Base-by-base conservation (phyloP, 225 moss, liverwort and hornwort species). In the Marchantia paleacea region DNA sequence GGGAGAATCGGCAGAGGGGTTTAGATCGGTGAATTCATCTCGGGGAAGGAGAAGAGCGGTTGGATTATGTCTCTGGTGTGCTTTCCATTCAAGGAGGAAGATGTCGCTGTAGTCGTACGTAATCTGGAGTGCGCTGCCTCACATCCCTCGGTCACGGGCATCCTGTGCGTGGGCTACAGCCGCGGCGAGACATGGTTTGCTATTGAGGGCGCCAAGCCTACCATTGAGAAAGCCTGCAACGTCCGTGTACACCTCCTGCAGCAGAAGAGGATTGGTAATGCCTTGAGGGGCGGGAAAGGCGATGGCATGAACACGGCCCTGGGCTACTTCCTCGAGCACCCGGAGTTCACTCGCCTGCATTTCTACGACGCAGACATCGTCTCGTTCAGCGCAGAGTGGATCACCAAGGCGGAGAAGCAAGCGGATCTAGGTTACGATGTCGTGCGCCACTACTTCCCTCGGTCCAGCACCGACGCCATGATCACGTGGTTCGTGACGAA, bases 231-330 rank as follows among this genome's bases (percentile, higher is more conserved):
- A 19, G 39, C 75, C 6, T 84, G 80, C 3, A 82, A 86, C 24
- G 86, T 83, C 18, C 70, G 84, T 6, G 55, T 89, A 12, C 18
- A 70, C 9, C 78, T 89, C 12, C 25, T 87, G 0, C 65, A 78
- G 55, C 87, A 89, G 83, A 85, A 86, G 31, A 79, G 89, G 26
- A 66, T 87, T 1, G 89, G 87, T 3, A 75, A 53, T 1, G 15
- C 72, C 0, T 55, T 83, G 0, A 73, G 89, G 24, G 89, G 81
- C 3, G 89, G 89, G 14, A 89, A 89, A 54, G 89, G 89, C 15
- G 89, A 89, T 85, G 87, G 89, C 79, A 89, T 89, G 89, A 89
- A 89, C 57, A 89, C 87, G 13, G 89, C 84, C 0, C 89, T 87
- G 0, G 69, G 81, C 0, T 83, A 78, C 47, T 89, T 89, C 69